phyloP scores from a whole-genome alignment of 345 rosid species.

The Rhizophora apiculata region DNA sequence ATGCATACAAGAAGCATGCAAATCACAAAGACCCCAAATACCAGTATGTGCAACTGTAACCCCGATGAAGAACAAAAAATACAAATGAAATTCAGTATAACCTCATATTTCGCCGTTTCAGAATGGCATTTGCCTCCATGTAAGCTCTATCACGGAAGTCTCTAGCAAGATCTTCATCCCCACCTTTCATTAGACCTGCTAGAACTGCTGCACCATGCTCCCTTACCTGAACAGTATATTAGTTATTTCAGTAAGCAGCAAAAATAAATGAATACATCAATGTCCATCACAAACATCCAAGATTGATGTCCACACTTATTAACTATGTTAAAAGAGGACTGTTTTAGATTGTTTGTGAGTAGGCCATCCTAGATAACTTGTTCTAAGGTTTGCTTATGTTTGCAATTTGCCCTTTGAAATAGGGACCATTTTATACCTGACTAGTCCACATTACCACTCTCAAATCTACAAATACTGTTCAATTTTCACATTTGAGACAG shows the following conservation, averaged over 20 bases:
- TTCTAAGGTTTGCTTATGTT: too few species aligned
- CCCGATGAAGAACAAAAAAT: background rate
- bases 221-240: constrained; percentile 57
- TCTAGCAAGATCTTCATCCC: constrained; percentile 74
- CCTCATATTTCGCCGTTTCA: constrained; percentile 62
- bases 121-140: constrained; percentile 62
- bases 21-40: constrained; percentile 2
- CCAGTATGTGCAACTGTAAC: background rate
- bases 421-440: background rate
- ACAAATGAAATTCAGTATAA: constrained; percentile 13
- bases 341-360: too few species aligned
- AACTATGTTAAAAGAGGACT: background rate
- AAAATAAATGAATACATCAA: background rate
- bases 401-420: background rate
- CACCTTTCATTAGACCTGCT: constrained; percentile 96
- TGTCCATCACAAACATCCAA: background rate
- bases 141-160: constrained; percentile 83
- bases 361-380: too few species aligned
- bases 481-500: constrained; percentile 12
- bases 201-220: constrained; percentile 98
- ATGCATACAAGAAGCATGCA: background rate
- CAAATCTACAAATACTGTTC: background rate
- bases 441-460: background rate
- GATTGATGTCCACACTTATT: background rate
- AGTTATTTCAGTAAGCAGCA: constrained; percentile 2